Evolutionary conservation across 108 stramenopile genomes (phyloP).

Genomic region (Pseudonitzschia multiseries): DNA sequence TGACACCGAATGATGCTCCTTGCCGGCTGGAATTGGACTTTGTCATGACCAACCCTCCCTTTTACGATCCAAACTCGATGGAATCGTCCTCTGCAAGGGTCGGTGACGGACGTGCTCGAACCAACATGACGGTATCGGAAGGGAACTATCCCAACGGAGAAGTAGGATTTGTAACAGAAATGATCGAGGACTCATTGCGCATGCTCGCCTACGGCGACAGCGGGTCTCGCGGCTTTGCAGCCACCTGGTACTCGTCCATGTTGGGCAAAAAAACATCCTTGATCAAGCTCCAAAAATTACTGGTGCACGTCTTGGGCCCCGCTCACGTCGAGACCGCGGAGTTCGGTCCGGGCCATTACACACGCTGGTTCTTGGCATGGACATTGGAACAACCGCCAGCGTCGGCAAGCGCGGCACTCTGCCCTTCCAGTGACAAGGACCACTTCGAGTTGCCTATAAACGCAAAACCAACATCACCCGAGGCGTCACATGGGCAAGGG

Average conservation of each 20-base stretch:
- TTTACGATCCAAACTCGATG: conserved; percentile 66
- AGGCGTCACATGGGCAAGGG: background rate
- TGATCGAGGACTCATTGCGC: conserved; percentile 46
- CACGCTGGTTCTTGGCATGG: conserved; percentile 93
- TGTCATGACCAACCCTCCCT: conserved; percentile 94
- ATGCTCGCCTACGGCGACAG: background rate
- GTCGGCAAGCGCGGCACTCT: conserved; percentile 10
- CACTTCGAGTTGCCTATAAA: conserved; percentile 10
- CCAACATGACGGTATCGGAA: conserved; percentile 66
- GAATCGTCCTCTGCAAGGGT: conserved; percentile 33
- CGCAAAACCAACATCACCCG: background rate
- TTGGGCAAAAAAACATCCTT: conserved; percentile 70
- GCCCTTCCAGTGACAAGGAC: conserved; percentile 7
- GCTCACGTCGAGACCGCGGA: conserved; percentile 71
- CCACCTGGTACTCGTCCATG: conserved; percentile 83
- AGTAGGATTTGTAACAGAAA: conserved; percentile 54
- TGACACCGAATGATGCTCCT: no score
- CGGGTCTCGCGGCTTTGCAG: background rate
- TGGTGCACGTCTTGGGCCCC: conserved; percentile 56
- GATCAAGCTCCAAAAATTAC: conserved; percentile 40
- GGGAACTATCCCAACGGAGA: conserved; percentile 62
- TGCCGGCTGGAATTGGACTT: conserved; percentile 54
- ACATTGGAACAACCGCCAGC: conserved; percentile 56
- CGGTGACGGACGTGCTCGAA: conserved; percentile 75
- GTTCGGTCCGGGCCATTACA: conserved; percentile 84